phyloP scores from a whole-genome alignment of 2,329 filamentous ascomycete species.

The Ceratocystis albifundus region DNA sequence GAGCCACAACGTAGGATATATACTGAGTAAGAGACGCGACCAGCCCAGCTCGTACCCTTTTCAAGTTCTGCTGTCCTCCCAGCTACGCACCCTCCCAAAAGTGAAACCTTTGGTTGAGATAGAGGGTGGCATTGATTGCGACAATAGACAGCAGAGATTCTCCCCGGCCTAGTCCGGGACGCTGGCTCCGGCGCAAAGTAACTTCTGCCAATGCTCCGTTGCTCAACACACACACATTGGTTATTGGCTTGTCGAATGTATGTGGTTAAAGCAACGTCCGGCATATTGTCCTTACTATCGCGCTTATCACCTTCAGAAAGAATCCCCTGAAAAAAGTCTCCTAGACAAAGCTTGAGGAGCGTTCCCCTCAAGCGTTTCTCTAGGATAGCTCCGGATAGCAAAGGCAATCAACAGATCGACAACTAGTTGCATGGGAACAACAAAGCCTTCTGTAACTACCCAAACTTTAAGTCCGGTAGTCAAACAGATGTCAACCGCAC shows the following conservation, averaged over 20 bases:
- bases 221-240: neutral
- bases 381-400: constrained; percentile 3
- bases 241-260: neutral
- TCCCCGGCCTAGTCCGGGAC: constrained; percentile 45
- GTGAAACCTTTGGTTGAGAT: constrained; percentile 25
- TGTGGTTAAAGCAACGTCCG: constrained; percentile 23
- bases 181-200: constrained; percentile 48
- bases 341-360: too few relatives aligned
- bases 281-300: constrained; percentile 42
- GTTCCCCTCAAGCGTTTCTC: constrained; percentile 4
- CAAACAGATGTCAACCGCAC: neutral
- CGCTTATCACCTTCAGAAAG: constrained; percentile 49
- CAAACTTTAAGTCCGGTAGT: neutral
- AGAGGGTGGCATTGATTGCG: constrained; percentile 9
- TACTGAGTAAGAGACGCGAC: constrained; percentile 36
- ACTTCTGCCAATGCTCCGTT: constrained; percentile 31
- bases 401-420: constrained; percentile 9
- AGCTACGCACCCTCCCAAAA: constrained; percentile 19
- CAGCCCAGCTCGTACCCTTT: constrained; percentile 35
- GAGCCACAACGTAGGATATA: constrained; percentile 24
- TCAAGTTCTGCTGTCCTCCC: constrained; percentile 19
- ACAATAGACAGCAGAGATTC: constrained; percentile 26
- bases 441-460: neutral
- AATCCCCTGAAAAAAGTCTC: constrained; percentile 28
- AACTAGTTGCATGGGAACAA: neutral